phyloP scores from a whole-genome alignment of 1,284 basidiomycete genomes.

The Gomphus bonarii region DNA sequence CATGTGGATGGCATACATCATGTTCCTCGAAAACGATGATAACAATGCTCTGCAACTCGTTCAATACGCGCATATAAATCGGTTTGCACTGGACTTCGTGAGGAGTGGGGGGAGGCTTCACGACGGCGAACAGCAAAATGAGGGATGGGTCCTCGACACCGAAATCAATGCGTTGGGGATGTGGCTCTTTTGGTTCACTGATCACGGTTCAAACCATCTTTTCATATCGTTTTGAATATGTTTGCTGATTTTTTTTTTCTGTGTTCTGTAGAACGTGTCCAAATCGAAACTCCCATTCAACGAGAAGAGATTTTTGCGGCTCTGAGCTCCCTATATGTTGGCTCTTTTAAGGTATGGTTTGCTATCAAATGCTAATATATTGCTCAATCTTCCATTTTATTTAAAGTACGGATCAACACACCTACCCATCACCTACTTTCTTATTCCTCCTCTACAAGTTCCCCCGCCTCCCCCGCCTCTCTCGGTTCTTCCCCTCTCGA shows the following conservation, averaged over 20 bases:
- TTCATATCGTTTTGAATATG: neutral
- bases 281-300: neutral
- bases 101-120: constrained; percentile 8
- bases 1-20: constrained; percentile 38
- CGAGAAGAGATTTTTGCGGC: constrained; percentile 3
- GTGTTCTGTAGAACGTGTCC: constrained; percentile 1
- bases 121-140: constrained; percentile 22
- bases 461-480: neutral
- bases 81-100: constrained; percentile 28
- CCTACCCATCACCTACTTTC: constrained; percentile 2
- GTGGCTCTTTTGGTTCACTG: constrained; percentile 28
- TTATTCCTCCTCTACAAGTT: neutral
- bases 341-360: constrained; percentile 8
- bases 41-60: constrained; percentile 36
- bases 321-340: constrained; percentile 1
- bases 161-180: constrained; percentile 26
- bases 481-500: neutral
- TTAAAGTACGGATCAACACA: constrained; percentile 2
- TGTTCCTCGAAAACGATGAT: constrained; percentile 49
- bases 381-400: neutral
- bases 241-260: neutral
- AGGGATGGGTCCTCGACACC: constrained; percentile 25
- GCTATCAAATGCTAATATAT: neutral
- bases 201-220: neutral
- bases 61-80: constrained; percentile 27